Evolutionary conservation across 1,284 basidiomycete species (phyloP).

Genomic region (Puccinia triticina): DNA sequence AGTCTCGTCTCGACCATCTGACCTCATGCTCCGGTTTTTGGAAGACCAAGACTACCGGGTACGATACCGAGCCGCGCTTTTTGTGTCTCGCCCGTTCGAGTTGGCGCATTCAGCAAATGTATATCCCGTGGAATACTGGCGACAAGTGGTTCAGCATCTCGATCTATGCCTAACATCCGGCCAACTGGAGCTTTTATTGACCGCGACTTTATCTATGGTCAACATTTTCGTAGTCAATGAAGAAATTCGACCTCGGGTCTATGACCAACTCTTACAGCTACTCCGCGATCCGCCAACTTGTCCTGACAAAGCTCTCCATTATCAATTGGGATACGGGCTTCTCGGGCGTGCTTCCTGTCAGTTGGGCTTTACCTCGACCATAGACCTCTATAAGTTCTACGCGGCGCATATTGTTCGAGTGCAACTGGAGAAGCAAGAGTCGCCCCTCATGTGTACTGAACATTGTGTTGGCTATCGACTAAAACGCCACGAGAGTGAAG

Average conservation of each 20-base stretch:
- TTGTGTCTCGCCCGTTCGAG: constrained; percentile 39
- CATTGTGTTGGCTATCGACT: constrained; percentile 64
- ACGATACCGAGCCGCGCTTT: constrained; percentile 31
- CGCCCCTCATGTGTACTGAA: constrained; percentile 54
- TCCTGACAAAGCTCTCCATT: constrained; percentile 63
- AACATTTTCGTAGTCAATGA: constrained; percentile 84
- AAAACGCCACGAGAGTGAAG: constrained; percentile 69
- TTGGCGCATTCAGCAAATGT: constrained; percentile 1
- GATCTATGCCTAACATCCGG: neutral
- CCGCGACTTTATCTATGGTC: constrained; percentile 74
- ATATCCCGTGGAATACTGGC: constrained; percentile 36
- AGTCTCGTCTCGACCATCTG: constrained; percentile 4
- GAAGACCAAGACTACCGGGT: constrained; percentile 47
- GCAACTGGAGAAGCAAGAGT: neutral
- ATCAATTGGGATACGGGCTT: constrained; percentile 69
- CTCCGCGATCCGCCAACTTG: constrained; percentile 43
- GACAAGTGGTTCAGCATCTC: constrained; percentile 27
- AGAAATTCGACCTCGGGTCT: constrained; percentile 76
- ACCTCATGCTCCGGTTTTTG: constrained; percentile 40
- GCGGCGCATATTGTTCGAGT: constrained; percentile 68
- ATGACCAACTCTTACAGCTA: constrained; percentile 82
- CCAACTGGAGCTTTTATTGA: constrained; percentile 73
- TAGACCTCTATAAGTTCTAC: constrained; percentile 76
- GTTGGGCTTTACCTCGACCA: constrained; percentile 71
- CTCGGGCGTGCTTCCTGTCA: constrained; percentile 69